phyloP scores from a whole-genome alignment of 192 early-diverging fungal species.

The Linnemannia zychae region DNA sequence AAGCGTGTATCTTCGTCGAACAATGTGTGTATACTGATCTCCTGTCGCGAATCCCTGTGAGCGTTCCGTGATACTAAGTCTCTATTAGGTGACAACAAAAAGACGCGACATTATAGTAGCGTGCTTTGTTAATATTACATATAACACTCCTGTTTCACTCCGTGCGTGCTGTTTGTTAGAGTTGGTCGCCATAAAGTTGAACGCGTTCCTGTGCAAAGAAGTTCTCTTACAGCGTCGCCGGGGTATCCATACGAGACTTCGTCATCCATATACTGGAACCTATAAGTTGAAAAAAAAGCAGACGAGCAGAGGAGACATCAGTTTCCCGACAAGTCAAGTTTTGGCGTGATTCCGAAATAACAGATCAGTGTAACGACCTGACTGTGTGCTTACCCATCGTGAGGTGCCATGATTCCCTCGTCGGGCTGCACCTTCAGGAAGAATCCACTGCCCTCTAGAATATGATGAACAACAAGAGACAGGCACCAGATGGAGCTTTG shows the following conservation, averaged over 20 bases:
- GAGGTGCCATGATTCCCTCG: slow-evolving; percentile 36
- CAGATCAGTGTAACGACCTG: not conserved
- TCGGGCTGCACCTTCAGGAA: slow-evolving; percentile 45
- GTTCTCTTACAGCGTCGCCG: slow-evolving; percentile 30
- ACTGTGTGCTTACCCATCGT: slow-evolving; percentile 39
- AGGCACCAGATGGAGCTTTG: not conserved
- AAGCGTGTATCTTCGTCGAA: slow-evolving; percentile 51
- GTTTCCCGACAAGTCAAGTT: not conserved
- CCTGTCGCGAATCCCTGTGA: slow-evolving; percentile 49
- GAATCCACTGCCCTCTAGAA: slow-evolving; percentile 41
- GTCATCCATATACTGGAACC: slow-evolving; percentile 55
- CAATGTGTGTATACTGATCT: slow-evolving; percentile 53
- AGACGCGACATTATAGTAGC: not conserved
- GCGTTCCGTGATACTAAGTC: slow-evolving; percentile 53
- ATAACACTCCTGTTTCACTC: not conserved
- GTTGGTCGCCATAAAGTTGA: not conserved
- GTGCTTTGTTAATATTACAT: not conserved
- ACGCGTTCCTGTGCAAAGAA: not conserved
- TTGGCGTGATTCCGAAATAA: not conserved
- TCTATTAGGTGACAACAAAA: slow-evolving; percentile 17
- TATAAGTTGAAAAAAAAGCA: not conserved
- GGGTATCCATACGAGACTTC: slow-evolving; percentile 33
- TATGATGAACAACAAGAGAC: not conserved
- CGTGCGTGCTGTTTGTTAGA: not conserved
- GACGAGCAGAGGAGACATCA: not conserved